Percentiles rank a stretch among this genome's conserved stretches.
Evolutionary conservation across 78 protist genomes (phyloP).

Genomic region (Ministeria vibrans): DNA sequence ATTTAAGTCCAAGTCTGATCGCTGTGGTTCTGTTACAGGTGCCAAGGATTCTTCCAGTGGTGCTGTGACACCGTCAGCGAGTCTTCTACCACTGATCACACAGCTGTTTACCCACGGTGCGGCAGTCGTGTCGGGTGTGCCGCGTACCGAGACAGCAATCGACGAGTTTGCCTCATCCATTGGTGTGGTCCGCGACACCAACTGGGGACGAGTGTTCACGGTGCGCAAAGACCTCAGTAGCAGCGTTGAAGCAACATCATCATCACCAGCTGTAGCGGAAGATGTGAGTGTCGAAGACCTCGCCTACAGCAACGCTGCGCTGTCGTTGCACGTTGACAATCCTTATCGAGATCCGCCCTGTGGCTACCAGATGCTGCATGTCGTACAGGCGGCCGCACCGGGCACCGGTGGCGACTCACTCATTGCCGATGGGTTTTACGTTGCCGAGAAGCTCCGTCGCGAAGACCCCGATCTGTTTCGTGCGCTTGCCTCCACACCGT

Average conservation of each 20-base stretch:
- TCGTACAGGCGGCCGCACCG: neutral
- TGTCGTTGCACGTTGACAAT: conserved; percentile 24
- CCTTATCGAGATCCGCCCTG: neutral
- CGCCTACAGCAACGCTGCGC: conserved; percentile 26
- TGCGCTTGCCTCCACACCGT: neutral
- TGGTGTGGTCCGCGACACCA: neutral
- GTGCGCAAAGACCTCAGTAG: too few species aligned
- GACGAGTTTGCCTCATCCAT: neutral
- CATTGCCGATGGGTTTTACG: conserved; percentile 28
- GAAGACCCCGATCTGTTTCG: neutral
- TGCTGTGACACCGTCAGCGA: too few species aligned
- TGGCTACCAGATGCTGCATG: neutral
- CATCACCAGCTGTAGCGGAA: conserved; percentile 1
- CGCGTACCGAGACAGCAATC: neutral
- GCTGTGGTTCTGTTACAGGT: too few species aligned
- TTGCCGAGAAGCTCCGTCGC: neutral
- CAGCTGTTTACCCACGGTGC: too few species aligned
- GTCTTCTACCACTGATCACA: too few species aligned
- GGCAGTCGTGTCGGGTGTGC: neutral
- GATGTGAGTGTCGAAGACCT: conserved; percentile 9
- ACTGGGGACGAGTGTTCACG: conserved; percentile 5
- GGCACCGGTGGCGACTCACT: conserved; percentile 24
- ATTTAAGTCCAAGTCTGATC: too few species aligned
- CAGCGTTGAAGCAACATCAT: too few species aligned
- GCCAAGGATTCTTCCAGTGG: too few species aligned